Conservation (phyloP, 148 eudicot species). For the Chenopodium formosanum region DNA sequence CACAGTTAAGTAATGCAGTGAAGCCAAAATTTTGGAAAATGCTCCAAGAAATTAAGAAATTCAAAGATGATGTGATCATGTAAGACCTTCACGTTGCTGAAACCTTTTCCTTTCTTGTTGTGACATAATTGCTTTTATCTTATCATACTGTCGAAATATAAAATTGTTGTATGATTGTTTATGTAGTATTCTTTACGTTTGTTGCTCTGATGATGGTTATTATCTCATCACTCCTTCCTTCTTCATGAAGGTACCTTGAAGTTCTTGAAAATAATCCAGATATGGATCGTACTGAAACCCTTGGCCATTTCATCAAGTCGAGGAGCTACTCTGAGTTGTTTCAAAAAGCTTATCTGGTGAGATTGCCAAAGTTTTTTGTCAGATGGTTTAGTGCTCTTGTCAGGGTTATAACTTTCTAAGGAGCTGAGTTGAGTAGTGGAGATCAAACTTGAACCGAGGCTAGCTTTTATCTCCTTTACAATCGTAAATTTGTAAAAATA, state of each 20-base stretch:
- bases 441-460: too few relatives aligned
- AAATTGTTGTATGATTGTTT: neutral
- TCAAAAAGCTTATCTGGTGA: slow-evolving; percentile 84
- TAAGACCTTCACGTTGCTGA: slow-evolving; percentile 15
- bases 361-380: neutral
- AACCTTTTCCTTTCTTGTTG: too few relatives aligned
- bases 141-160: neutral
- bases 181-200: neutral
- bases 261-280: slow-evolving; percentile 72
- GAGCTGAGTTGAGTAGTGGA: too few relatives aligned
- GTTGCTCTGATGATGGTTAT: neutral
- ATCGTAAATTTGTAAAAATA: too few relatives aligned
- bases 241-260: slow-evolving; percentile 64
- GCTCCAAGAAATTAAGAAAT: slow-evolving; percentile 70
- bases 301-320: slow-evolving; percentile 64
- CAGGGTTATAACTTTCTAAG: too few relatives aligned
- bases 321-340: slow-evolving; percentile 80
- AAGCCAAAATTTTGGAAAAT: slow-evolving; percentile 84
- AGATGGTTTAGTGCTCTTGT: neutral
- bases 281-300: slow-evolving; percentile 60
- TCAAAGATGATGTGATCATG: slow-evolving; percentile 70
- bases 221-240: neutral
- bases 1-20: slow-evolving; percentile 66
- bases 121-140: too few relatives aligned
- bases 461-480: too few relatives aligned